phyloP scores from a whole-genome alignment of 2,329 filamentous ascomycete species.

The Tolypocladium ophioglossoides region DNA sequence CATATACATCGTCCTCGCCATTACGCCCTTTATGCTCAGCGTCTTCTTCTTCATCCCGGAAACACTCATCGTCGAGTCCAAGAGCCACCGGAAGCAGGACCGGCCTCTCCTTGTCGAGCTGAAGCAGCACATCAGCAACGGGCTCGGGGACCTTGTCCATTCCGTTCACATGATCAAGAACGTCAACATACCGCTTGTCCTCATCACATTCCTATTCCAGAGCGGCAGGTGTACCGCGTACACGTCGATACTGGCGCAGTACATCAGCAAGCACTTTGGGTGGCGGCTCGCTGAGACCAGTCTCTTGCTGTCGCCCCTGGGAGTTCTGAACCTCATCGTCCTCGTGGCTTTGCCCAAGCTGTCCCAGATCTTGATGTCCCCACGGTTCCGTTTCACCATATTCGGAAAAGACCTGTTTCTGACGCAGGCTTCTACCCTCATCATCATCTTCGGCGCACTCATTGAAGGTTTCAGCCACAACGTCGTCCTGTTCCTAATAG shows the following conservation, averaged over 20 bases:
- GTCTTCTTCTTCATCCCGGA: conserved; percentile 28
- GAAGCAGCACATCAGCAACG: conserved; percentile 16
- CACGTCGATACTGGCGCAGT: conserved; percentile 26
- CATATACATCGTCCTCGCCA: conserved; percentile 20
- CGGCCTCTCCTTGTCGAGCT: conserved; percentile 9
- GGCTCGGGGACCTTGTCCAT: conserved; percentile 18
- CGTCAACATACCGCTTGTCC: conserved; percentile 23
- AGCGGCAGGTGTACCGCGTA: conserved; percentile 24
- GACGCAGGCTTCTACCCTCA: conserved; percentile 19
- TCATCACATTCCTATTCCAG: conserved; percentile 27
- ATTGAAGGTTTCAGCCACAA: conserved; percentile 23
- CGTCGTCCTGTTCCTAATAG: conserved; percentile 23
- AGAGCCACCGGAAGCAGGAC: not conserved
- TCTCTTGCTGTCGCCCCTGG: conserved; percentile 29
- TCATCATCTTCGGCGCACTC: conserved; percentile 21
- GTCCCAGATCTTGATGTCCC: conserved; percentile 19
- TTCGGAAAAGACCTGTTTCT: conserved; percentile 28
- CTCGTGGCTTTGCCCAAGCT: conserved; percentile 25
- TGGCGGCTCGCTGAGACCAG: conserved; percentile 31
- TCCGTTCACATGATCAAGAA: conserved; percentile 25
- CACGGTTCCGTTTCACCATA: conserved; percentile 20
- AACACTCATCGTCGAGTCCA: conserved; percentile 18
- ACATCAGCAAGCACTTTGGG: conserved; percentile 32
- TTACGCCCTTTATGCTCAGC: conserved; percentile 20
- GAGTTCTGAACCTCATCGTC: conserved; percentile 26